Conservation (phyloP, 441 rosid genomes). For the Erodium trifolium region DNA sequence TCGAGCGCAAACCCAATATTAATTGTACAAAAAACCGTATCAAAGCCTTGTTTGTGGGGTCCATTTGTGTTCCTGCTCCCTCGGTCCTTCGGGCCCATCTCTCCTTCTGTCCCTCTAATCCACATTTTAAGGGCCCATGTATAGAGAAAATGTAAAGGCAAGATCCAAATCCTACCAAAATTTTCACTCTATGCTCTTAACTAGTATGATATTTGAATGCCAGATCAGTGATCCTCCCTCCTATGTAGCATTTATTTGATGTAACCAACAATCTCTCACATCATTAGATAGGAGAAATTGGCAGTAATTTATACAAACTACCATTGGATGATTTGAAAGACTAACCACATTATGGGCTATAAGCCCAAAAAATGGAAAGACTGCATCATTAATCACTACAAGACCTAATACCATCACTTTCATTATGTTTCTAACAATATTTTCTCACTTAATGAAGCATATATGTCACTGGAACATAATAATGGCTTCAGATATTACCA, state of each 20-base stretch:
- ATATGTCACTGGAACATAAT: background rate
- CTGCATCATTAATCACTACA: background rate
- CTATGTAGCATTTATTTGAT: background rate
- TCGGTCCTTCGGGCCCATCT: background rate
- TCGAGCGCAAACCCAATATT: background rate
- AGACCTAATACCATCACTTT: background rate
- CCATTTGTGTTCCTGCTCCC: background rate
- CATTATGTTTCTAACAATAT: background rate
- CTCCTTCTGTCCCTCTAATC: background rate
- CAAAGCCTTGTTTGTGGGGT: background rate
- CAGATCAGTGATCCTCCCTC: background rate
- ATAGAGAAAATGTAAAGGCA: background rate
- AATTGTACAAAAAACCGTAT: too few species aligned
- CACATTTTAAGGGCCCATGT: background rate
- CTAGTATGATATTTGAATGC: background rate
- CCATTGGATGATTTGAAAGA: background rate
- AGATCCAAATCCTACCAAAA: background rate
- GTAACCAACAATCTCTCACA: background rate
- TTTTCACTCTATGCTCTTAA: background rate
- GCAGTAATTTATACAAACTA: background rate
- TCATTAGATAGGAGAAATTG: background rate
- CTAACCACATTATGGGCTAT: background rate
- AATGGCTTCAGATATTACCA: background rate
- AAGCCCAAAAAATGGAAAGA: background rate
- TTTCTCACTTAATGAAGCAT: background rate